A percentile compares a stretch with the other conserved stretches of the same genome.
phyloP scores from a whole-genome alignment of 2,329 filamentous ascomycete genomes.

The Aphanocladium album region DNA sequence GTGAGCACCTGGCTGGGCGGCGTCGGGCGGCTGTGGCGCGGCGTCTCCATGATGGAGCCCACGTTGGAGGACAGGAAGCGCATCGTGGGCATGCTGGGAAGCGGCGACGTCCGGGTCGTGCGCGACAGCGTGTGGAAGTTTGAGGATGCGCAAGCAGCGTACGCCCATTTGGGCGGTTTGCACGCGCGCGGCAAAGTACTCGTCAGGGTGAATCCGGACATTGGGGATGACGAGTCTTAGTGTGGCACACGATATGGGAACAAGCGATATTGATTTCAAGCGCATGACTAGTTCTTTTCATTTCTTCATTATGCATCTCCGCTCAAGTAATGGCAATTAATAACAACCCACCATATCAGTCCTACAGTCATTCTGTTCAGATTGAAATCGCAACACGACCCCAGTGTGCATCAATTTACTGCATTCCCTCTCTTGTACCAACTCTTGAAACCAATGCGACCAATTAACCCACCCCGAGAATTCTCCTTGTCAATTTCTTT shows the following conservation, averaged over 20 bases:
- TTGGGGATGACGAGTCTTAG: constrained; percentile 22
- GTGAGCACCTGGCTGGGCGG: constrained; percentile 31
- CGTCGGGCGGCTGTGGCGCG: constrained; percentile 30
- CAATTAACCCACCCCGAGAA: not conserved
- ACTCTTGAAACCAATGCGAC: not conserved
- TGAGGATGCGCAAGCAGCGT: constrained; percentile 32
- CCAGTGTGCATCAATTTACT: not conserved
- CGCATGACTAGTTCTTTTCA: not conserved
- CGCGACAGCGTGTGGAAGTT: constrained; percentile 34
- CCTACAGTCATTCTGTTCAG: no score
- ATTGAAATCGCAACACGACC: no score
- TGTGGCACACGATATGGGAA: not conserved
- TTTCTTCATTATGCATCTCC: not conserved
- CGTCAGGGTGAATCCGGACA: constrained; percentile 25
- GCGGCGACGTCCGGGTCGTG: constrained; percentile 30
- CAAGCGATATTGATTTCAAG: not conserved
- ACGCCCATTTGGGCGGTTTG: constrained; percentile 27
- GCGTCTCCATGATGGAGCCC: constrained; percentile 30
- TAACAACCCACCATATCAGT: no score
- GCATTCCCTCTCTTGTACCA: not conserved
- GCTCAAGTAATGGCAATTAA: no score
- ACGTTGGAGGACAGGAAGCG: constrained; percentile 28
- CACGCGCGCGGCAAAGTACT: constrained; percentile 36
- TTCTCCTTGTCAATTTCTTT: not conserved
- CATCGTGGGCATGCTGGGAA: constrained; percentile 28